Evolutionary conservation across 805 yeast species (phyloP), one percentile per base, ranked within the genome.

Genomic region (Barnettozyma siamensis): DNA sequence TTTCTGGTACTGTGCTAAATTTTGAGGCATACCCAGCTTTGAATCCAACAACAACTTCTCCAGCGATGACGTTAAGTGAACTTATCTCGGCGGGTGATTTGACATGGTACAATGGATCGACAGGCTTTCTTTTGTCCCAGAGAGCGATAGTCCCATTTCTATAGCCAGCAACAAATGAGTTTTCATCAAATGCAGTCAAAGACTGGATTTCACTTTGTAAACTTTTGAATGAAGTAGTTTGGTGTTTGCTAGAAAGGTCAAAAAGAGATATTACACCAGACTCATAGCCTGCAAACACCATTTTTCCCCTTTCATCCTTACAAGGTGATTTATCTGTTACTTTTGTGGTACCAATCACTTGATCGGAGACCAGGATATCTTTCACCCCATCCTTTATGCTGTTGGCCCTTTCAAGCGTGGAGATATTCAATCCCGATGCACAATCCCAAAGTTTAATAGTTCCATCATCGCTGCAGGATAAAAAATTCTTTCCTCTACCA

Each of bases 391-490:
- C 76, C 3, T 44, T 41, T 2, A 59, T 34, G 16, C 63, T 59
- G 28, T 59, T 63, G 9, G 51, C 55, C 30, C 75, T 63, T 7
- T 51, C 46, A 38, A 76, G 67, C 29, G 64, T 59, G 50, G 69
- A 61, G 5, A 82, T 54, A 8, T 60, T 51, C 16, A 52, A 40
- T 1, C 81, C 87, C 1, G 71, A 53, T 0, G 84, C 80, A 56
- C 87, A 75, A 50, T 83, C 91, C 89, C 88, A 84, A 29, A 86
- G 53, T 33, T 63, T 67, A 1, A 81, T 64, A 0, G 73, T 53
- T 1, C 86, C 86, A 55, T 78, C 85, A 5, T 47, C 38, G 7
- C 77, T 70, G 10, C 78, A 63, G 7, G 82, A 71, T 16, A 82
- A 46, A 44, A 86, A 64, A 53, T 84, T 83, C 31, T 91, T 63